phyloP scores from a whole-genome alignment of 2,329 filamentous ascomycete genomes.

The Coniochaeta sp. region DNA sequence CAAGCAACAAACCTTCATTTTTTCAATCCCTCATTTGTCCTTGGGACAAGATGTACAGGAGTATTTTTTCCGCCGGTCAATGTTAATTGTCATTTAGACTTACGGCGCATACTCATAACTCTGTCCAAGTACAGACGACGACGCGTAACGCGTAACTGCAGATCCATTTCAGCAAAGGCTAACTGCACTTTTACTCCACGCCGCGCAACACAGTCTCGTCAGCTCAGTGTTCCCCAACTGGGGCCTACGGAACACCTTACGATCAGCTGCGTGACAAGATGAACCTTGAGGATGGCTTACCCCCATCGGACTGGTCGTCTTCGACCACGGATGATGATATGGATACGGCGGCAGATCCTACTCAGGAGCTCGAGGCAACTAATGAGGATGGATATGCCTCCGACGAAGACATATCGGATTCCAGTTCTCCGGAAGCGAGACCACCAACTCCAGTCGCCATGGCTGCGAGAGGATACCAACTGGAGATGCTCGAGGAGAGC shows the following conservation, averaged over 20 bases:
- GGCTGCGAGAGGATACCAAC: slow-evolving; percentile 57
- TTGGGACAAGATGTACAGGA: too few relatives aligned
- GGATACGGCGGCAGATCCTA: not conserved
- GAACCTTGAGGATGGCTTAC: slow-evolving; percentile 6
- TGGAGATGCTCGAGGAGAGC: slow-evolving; percentile 69
- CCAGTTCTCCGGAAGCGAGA: slow-evolving; percentile 10
- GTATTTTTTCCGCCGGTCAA: too few relatives aligned
- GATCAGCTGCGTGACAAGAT: not conserved
- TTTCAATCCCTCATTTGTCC: too few relatives aligned
- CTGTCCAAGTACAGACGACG: too few relatives aligned
- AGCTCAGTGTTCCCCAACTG: not conserved
- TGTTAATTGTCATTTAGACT: too few relatives aligned
- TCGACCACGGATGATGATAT: slow-evolving; percentile 5
- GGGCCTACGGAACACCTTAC: not conserved
- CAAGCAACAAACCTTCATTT: too few relatives aligned
- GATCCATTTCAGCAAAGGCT: not conserved
- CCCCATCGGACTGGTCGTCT: slow-evolving; percentile 9
- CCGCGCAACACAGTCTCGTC: not conserved
- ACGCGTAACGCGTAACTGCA: not conserved
- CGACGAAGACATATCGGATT: not conserved
- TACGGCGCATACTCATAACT: too few relatives aligned
- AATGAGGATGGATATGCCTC: slow-evolving; percentile 2
- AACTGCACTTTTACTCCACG: not conserved
- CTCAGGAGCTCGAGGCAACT: not conserved
- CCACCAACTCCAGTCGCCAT: slow-evolving; percentile 21